Base-by-base conservation (phyloP, 305 asterid genomes). In the Salvia sclarea region DNA sequence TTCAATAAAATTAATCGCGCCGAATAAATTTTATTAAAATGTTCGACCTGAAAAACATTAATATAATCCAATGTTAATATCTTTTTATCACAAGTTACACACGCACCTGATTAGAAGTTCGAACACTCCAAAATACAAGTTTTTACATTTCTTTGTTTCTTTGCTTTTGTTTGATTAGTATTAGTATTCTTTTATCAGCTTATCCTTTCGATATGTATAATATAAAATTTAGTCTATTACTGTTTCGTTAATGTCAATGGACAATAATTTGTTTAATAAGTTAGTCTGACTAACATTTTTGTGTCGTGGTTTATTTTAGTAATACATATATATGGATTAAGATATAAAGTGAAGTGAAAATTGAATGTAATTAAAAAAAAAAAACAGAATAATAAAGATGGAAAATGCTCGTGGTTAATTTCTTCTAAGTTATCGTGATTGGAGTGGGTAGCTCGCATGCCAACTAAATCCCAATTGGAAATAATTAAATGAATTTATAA, bases 381-480 rank as follows among this genome's bases (percentile, higher is more conserved):
- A 44, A 44, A 37, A 17, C 2, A 18, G 2, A 17, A 20, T 1
- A 13, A 9, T 0, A 20, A 60, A 22, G 35, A 12, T 28, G 37
- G 52, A 11, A 38, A 47, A 48, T 48, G 11, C 24, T 62, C 28
- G 43, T 9, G 49, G n/a, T 1, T 1, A 52, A 52, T 1, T 40
- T 33, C 11, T 30, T 45, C 52, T 59, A 30, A 21, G 25, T 18
- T 49, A 28, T 8, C n/a, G 14, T 30, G 28, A 9, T 49, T 49
- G 55, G 55, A 49, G 55, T 18, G 2, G 55, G 25, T 20, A 18
- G 30, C 13, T 1, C 13, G 56, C n/a, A 41, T n/a, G 61, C 54
- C 44, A 33, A 22, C 45, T 33, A 57, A 57, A 47, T 33, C 63
- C 67, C 74, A 69, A 35, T 58, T 58, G 66, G 30, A 37, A 69